Conservation (phyloP, 2,329 filamentous ascomycete species). For the Xylariaceae sp. region DNA sequence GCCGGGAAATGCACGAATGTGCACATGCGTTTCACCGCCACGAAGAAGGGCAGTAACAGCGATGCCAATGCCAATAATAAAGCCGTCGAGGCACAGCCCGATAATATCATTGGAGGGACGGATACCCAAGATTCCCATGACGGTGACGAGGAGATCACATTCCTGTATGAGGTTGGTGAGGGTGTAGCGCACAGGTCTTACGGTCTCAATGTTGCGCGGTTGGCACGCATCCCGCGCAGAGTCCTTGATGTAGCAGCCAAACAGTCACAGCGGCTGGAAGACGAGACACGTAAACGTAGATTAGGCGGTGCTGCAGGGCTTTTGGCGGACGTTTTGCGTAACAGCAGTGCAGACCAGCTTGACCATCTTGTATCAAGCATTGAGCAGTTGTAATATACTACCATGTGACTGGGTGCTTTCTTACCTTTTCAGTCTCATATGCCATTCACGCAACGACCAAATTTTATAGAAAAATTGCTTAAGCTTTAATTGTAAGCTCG, state of each 20-base stretch:
- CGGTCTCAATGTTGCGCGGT: conserved; percentile 83
- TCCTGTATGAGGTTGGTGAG: conserved; percentile 86
- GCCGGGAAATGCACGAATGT: conserved; percentile 70
- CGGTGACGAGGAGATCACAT: conserved; percentile 77
- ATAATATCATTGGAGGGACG: conserved; percentile 27
- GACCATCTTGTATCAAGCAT: conserved; percentile 53
- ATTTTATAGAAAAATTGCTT: neutral
- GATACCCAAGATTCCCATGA: conserved; percentile 37
- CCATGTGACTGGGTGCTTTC: neutral
- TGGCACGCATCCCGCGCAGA: conserved; percentile 73
- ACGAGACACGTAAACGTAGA: conserved; percentile 60
- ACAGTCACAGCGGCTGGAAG: conserved; percentile 78
- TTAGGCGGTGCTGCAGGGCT: conserved; percentile 48
- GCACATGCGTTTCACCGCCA: conserved; percentile 79
- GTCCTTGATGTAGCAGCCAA: conserved; percentile 75
- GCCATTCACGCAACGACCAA: neutral
- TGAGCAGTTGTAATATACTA: conserved; percentile 56
- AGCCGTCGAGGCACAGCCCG: conserved; percentile 16
- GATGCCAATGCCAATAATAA: neutral
- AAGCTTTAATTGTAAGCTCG: conserved; percentile 12
- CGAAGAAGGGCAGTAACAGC: conserved; percentile 19
- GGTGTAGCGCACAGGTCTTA: conserved; percentile 93
- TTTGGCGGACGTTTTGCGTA: conserved; percentile 40
- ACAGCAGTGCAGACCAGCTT: conserved; percentile 40
- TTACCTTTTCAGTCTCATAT: neutral